Base-by-base conservation (phyloP, 371 early-diverging fungal genomes). In the Blakeslea trispora region DNA sequence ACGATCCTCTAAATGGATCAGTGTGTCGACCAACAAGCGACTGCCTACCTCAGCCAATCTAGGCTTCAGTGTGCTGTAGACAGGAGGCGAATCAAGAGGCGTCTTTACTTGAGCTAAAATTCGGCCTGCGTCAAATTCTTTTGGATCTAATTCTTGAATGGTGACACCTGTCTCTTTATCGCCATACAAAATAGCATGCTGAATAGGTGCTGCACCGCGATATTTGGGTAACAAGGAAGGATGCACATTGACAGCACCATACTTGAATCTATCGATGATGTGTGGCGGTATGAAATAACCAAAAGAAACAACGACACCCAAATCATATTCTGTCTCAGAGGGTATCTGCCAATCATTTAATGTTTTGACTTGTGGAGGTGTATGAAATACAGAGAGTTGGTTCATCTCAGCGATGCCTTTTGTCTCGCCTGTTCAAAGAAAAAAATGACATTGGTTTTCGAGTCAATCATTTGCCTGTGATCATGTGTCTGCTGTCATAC, bases 231-330 rank as follows among this genome's bases (percentile, higher is more conserved):
- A 69, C 19, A 95, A 66, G 6, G 93, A 94, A 11, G 95, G 95
- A 64, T 95, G 96, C 0, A 94, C 85, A 65, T 95, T 95, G 49
- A 95, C 53, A 14, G 89, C 88, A n/a, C 88, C 93, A 37, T 72
- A 56, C 14, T 73, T 74, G 61, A 97, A 92, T 0, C 69, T 50
- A 0, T 72, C 52, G 23, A 96, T 85, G 15, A 96, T 68, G 9
- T 75, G 61, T 3, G 74, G 61, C 0, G 98, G 94, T 21, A 98
- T 64, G 62, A 96, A 95, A 66, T 90, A 90, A 1, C 95, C 94
- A 76, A 94, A 97, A 1, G 95, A 95, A 0, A 95, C 94, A 22
- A 94, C 96, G 0, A 96, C 77, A 5, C 90, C 98, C n/a, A 97
- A 65, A 68, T 95, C 92, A 66, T 58, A 81, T 8, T 32, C 24